Base-by-base conservation (phyloP, 495 filamentous ascomycete species). In the Neohortaea acidophila region DNA sequence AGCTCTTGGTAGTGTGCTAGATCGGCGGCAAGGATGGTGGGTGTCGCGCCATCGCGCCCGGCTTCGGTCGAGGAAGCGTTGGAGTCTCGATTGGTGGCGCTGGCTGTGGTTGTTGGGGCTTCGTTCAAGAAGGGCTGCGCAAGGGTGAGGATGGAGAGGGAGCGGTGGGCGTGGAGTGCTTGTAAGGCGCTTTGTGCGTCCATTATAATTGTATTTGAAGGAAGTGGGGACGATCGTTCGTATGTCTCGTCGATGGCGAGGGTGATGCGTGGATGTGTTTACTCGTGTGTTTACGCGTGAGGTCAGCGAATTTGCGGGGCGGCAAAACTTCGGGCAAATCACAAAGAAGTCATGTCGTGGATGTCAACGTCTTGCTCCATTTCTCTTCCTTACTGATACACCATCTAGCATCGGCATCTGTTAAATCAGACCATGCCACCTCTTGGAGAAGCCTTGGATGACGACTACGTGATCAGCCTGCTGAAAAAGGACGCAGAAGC, bases 1-100 rank as follows among this genome's bases (percentile, higher is more conserved):
- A 96, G 72, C 62, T 94, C 89, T 68, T 79, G 80, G 59, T 94
- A 93, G 57, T 94, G 85, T 36, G 70, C 64, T n/a, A 94, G 64
- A 56, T 93, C 85, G 20, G 81, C 81, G 44, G 84, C 77, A 4
- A 94, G 67, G 11, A 73, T 77, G 7, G 77, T 72, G 0, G 84
- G 81, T 12, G 77, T 82, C 0, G 77, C 71, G 35, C 73, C 70
- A 34, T 80, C 75, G 19, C 68, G 59, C 41, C 59, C 62, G 19
- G 81, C 84, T 21, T 73, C 68, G 59, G 84, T 79, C n/a, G n/a
- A n/a, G 4, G 84, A 93, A 24, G 39, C 64, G 68, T 44, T 77
- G 67, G 51, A 52, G 22, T 25, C 47, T 26, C 56, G 56, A 33
- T 55, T 52, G 25, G 58, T 47, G 15, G 58, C 43, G 33, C 68